A percentile compares a stretch with the other conserved stretches of the same genome.
Conservation (phyloP, 345 rosid genomes). For the Pistacia vera region DNA sequence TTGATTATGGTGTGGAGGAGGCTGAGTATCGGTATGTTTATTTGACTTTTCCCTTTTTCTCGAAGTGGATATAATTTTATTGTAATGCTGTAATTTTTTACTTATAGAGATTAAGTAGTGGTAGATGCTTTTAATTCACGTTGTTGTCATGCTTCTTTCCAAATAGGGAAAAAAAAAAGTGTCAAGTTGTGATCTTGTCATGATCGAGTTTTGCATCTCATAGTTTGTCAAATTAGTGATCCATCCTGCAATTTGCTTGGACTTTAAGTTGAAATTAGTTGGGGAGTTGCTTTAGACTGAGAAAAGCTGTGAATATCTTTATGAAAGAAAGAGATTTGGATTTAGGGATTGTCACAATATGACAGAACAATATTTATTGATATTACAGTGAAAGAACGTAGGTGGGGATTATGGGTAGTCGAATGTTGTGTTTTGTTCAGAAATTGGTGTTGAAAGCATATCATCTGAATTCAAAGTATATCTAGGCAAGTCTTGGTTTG, state of each 20-base stretch:
- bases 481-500: too few species aligned
- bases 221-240: not conserved
- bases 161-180: not conserved
- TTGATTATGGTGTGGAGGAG: constrained; percentile 71
- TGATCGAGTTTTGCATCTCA: not conserved
- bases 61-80: constrained; percentile 5
- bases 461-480: too few species aligned
- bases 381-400: not conserved
- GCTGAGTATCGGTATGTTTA: constrained; percentile 62
- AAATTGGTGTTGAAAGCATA: too few species aligned
- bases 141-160: not conserved
- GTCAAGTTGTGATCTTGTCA: not conserved
- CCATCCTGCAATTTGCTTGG: not conserved
- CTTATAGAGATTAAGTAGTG: not conserved
- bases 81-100: not conserved
- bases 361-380: not conserved
- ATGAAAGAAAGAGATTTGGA: too few species aligned
- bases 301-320: not conserved
- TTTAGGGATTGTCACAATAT: not conserved
- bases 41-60: not conserved
- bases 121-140: not conserved
- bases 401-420: too few species aligned
- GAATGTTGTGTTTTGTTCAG: not conserved
- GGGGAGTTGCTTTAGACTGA: not conserved
- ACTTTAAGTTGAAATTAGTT: not conserved